Base-by-base conservation (phyloP, 257 asterid genomes). In the Thymus mandschuricus region DNA sequence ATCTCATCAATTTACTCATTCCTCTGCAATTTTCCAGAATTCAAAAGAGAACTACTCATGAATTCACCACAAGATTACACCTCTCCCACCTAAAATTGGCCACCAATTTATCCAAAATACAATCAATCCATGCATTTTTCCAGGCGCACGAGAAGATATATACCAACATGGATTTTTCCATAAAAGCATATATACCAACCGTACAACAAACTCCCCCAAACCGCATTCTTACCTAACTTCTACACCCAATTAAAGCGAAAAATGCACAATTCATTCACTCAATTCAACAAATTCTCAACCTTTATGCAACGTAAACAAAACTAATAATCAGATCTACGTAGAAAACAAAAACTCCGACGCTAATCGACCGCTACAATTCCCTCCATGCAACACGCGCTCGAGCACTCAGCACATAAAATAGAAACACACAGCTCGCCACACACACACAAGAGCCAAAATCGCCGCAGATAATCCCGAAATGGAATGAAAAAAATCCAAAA, bases 261-360 rank as follows among this genome's bases (percentile, higher is more conserved):
- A 74, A 62, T 4, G 3, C 62, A 41, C 49, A 4, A 33, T 46
- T 30, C 67, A 38, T 5, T 70, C 77, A 79, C 74, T 70, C 63
- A 59, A 69, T 68, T n/a, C 29, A 50, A 57, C 9, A 46, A 57
- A 66, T 66, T 72, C 27, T 50, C 57, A 44, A 49, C 40, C 56
- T 56, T 64, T n/a, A 67, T 41, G 64, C 8, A 59, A 70, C 44
- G 51, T 31, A 21, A 6, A 35, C 75, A 54, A 12, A 52, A 29
- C 61, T 3, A 41, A 10, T 33, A 72, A 72, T 40, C 73, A 72
- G 70, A 76, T 80, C 74, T 55, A 4, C 50, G 33, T 28, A 64
- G 51, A 60, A 73, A 21, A 57, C 10, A 38, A 46, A 60, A 69
- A 65, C 10, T 13, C 10, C 3, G 60, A 59, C 66, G 64, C 34